These are phyloP conservation scores for Xylariaceae sp. DNA, from an alignment of 2,329 filamentous ascomycete species.

Conservation along the genomic window DNA sequence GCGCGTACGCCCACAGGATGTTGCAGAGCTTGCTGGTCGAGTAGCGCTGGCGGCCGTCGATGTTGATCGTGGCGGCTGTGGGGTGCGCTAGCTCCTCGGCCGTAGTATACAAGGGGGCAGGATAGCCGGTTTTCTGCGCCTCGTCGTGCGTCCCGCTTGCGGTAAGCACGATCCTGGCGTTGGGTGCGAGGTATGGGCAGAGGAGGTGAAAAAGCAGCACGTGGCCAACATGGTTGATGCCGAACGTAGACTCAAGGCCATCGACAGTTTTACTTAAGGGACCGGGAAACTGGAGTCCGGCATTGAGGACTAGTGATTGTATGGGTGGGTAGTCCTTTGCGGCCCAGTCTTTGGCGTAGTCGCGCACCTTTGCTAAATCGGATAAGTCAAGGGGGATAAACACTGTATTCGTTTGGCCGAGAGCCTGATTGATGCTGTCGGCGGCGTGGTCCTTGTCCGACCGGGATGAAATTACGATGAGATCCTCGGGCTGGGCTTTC, in stretches of 20 bases:
- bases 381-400: slow-evolving; percentile 53
- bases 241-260: slow-evolving; percentile 55
- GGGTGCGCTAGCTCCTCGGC: slow-evolving; percentile 54
- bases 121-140: slow-evolving; percentile 48
- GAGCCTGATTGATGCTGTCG: slow-evolving; percentile 48
- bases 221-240: slow-evolving; percentile 56
- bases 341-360: slow-evolving; percentile 47
- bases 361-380: slow-evolving; percentile 46
- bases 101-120: slow-evolving; percentile 49
- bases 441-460: slow-evolving; percentile 50
- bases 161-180: slow-evolving; percentile 52
- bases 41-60: slow-evolving; percentile 49
- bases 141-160: slow-evolving; percentile 56
- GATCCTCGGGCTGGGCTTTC: slow-evolving; percentile 46
- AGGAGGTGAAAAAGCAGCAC: slow-evolving; percentile 56
- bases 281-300: slow-evolving; percentile 51
- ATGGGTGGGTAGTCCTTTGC: slow-evolving; percentile 47
- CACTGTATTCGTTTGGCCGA: slow-evolving; percentile 47
- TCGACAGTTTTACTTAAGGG: slow-evolving; percentile 44
- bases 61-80: slow-evolving; percentile 32
- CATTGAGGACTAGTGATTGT: slow-evolving; percentile 53
- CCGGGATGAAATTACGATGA: slow-evolving; percentile 51
- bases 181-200: slow-evolving; percentile 43
- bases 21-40: slow-evolving; percentile 54
- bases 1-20: slow-evolving; percentile 54